phyloP scores from a whole-genome alignment of 2,329 filamentous ascomycete genomes.

The Monosporascus sp. region DNA sequence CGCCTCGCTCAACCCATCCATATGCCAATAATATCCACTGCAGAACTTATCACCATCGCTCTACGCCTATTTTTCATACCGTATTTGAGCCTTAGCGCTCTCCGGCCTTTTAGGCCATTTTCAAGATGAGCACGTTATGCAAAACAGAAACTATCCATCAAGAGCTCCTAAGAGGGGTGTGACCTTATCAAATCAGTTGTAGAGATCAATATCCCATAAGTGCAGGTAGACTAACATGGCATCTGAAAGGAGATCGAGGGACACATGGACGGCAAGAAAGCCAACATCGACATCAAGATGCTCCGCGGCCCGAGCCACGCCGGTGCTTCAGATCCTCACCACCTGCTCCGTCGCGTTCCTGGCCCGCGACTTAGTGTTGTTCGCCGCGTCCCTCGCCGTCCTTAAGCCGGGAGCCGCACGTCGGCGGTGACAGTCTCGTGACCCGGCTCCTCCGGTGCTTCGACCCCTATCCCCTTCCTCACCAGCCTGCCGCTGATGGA shows the following conservation, averaged over 20 bases:
- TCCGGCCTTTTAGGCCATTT: background rate
- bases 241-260: slow-evolving; percentile 5
- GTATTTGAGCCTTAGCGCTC: background rate
- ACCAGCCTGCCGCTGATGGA: slow-evolving; percentile 60
- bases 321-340: slow-evolving; percentile 53
- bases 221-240: background rate
- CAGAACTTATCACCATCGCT: no score
- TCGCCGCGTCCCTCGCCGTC: slow-evolving; percentile 37
- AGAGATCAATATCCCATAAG: no score
- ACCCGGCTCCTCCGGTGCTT: slow-evolving; percentile 41
- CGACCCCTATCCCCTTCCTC: slow-evolving; percentile 51
- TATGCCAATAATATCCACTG: no score
- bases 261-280: slow-evolving; percentile 4
- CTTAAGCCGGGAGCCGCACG: slow-evolving; percentile 22
- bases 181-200: background rate
- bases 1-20: no score
- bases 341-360: slow-evolving; percentile 47
- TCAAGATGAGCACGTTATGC: background rate
- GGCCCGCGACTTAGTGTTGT: slow-evolving; percentile 46
- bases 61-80: background rate
- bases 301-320: slow-evolving; percentile 47
- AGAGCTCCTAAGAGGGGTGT: slow-evolving; percentile 8
- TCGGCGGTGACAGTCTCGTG: slow-evolving; percentile 12
- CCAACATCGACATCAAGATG: slow-evolving; percentile 33
- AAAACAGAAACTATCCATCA: slow-evolving; percentile 11